These are phyloP conservation scores for Paraglomus brasilianum DNA, from an alignment of 192 early-diverging fungal genomes.

Conservation along the genomic window DNA sequence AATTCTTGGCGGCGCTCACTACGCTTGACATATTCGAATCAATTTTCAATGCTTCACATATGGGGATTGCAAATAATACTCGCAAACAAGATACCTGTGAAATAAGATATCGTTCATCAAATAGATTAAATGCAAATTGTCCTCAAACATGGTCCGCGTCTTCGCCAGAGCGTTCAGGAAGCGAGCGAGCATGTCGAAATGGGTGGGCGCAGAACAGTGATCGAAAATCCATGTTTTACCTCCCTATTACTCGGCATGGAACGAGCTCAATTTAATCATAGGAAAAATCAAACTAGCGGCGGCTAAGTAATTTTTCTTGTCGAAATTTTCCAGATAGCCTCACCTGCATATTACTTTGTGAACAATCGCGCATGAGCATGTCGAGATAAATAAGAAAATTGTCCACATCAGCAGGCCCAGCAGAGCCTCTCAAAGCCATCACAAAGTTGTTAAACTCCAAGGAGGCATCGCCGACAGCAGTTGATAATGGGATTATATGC, in stretches of 20 bases:
- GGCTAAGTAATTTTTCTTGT: neutral
- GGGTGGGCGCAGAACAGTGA: constrained; percentile 42
- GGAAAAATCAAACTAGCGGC: constrained; percentile 2
- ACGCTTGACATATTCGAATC: neutral
- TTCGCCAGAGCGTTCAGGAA: constrained; percentile 44
- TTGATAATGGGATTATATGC: neutral
- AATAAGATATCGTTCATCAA: constrained; percentile 53
- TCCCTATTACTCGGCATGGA: constrained; percentile 34
- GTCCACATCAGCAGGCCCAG: constrained; percentile 25
- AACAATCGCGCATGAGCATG: constrained; percentile 54
- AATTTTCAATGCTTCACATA: neutral
- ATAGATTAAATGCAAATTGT: constrained; percentile 52
- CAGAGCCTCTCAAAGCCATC: constrained; percentile 24
- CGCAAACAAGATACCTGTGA: constrained; percentile 39
- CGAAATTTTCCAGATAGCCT: neutral
- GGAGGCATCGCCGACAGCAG: constrained; percentile 23
- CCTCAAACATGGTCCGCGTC: constrained; percentile 40
- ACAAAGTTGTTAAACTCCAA: constrained; percentile 21
- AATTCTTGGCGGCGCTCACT: constrained; percentile 43
- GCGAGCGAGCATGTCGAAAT: constrained; percentile 38
- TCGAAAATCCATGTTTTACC: constrained; percentile 53
- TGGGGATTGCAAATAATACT: neutral
- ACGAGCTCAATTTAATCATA: neutral
- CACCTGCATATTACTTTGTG: constrained; percentile 55
- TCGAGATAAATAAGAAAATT: constrained; percentile 34